Base-by-base conservation (phyloP, 768 basidiomycete species). In the Tulasnella sp. region DNA sequence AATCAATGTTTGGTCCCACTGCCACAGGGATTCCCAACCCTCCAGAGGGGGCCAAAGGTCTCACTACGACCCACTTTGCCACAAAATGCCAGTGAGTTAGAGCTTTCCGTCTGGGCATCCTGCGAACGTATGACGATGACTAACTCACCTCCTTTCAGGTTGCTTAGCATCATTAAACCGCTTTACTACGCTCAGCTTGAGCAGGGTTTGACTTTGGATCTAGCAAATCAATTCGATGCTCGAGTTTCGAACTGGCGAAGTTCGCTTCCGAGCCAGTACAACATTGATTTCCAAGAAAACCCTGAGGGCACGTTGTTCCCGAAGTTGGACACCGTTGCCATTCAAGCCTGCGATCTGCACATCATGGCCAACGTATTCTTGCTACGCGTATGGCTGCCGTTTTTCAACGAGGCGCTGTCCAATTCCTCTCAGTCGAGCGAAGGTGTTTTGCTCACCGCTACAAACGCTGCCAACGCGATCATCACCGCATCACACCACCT, bases 341-440 rank as follows among this genome's bases (percentile, higher is more conserved):
- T 87, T 19, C 89, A 92, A 82, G 88, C 88, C 46, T 89, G 89
- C 84, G 90, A 93, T 81, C 85, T 94, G 72, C 87, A 88, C 0
- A 88, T 92, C 68, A 86, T 89, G 75, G 90, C 91, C 7, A 88
- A 93, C 81, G 85, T 89, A 52, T 83, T 94, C 77, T 86, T 92
- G 77, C 85, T 93, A 81, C 90, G 90, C 84, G 85, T 90, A 5
- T 94, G 91, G 83, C 83, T 90, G n/a, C 93, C 93, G 0, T 92
- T 93, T 84, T 84, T 93, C 80, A 86, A 87, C 85, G 84, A 81
- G 81, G 68, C 83, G 75, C 27, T 38, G 36, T 9, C 46, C 4
- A 46, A 46, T 21, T 14, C 58, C 2, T n/a, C 40, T 19, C 77
- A 48, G 44, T 31, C 75, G 31, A 42, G 62, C 39, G 74, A 77